Conservation (phyloP, 768 basidiomycete genomes). For the Psilocybe cyanescens region DNA sequence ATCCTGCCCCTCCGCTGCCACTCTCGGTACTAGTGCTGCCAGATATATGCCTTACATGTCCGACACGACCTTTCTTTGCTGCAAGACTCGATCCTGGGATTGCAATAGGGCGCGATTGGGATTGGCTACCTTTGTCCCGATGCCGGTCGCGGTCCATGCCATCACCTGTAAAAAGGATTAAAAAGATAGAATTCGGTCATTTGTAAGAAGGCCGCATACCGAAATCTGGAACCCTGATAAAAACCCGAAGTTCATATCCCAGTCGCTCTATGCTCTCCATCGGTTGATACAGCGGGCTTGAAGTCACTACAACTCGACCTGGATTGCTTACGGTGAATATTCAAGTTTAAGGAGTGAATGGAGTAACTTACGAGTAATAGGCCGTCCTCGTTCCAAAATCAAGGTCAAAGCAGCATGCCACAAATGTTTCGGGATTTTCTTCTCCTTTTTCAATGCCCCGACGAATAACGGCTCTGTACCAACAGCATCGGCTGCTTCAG, state of each 20-base stretch:
- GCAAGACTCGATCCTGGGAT: not conserved
- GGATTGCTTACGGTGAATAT: not conserved
- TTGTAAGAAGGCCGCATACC: conserved; percentile 31
- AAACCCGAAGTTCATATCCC: conserved; percentile 76
- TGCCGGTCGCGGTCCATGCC: conserved; percentile 57
- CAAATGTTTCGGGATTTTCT: conserved; percentile 45
- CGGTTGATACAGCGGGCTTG: conserved; percentile 83
- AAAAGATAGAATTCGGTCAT: not conserved
- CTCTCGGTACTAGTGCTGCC: conserved; percentile 31
- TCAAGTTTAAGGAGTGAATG: not conserved
- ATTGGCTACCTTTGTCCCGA: conserved; percentile 25
- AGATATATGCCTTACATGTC: conserved; percentile 28
- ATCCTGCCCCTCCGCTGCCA: conserved; percentile 23
- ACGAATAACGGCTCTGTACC: conserved; percentile 12
- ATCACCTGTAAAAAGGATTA: conserved; percentile 36
- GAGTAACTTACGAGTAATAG: conserved; percentile 55
- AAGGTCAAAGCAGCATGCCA: conserved; percentile 80
- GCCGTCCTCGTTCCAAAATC: conserved; percentile 81
- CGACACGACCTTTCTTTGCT: conserved; percentile 16
- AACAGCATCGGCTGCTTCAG: conserved; percentile 17
- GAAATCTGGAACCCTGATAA: conserved; percentile 69
- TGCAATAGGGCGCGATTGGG: conserved; percentile 19
- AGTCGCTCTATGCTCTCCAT: conserved; percentile 73
- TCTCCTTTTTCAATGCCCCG: conserved; percentile 21
- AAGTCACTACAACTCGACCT: conserved; percentile 76